Evolutionary conservation across 805 yeast genomes (phyloP), one percentile per base, ranked within the genome.

Genomic region (Lipomyces yamadae): DNA sequence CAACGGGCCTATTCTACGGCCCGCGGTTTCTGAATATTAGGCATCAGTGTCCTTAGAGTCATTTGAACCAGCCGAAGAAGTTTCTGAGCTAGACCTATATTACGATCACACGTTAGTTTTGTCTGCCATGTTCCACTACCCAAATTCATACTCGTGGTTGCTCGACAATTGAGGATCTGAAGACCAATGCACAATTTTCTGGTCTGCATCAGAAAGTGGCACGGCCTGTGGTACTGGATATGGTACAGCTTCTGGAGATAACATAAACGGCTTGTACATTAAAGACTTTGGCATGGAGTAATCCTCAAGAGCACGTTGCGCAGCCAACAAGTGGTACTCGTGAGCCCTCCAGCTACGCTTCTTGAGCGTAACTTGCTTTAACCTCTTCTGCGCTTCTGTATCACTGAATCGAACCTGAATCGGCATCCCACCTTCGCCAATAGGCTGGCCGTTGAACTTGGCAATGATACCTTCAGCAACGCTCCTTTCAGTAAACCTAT

Each of bases 351-450:
- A 71, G 53, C 64, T 65, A 10, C 74, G 64, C 50, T 71, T 68
- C 60, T 71, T 71, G 30, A 69, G 68, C 4, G 74, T 71, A 11
- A 61, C 54, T 53, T 62, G 69, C 67, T 71, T 71, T 37, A 71
- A 50, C 37, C 59, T 64, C 63, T 71, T 71, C 56, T 71, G 74
- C 11, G 72, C 73, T 15, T 69, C 70, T n/a, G 74, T 70, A 54
- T 71, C 74, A 34, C 73, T 71, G 56, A 70, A 71, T 18, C 74
- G 68, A 29, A 71, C 73, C 58, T 70, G 74, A 39, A 71, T 68
- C 11, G 69, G 64, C 32, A 67, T 62, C 24, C 66, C 67, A 5
- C 64, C 64, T 24, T 66, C 71, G 18, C 71, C 70, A 8, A 71
- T 64, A 24, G 63, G 66, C 48, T 62, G 68, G 24, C 73, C 73